phyloP scores from a whole-genome alignment of 371 early-diverging fungal genomes.

The Rhizomucor miehei region DNA sequence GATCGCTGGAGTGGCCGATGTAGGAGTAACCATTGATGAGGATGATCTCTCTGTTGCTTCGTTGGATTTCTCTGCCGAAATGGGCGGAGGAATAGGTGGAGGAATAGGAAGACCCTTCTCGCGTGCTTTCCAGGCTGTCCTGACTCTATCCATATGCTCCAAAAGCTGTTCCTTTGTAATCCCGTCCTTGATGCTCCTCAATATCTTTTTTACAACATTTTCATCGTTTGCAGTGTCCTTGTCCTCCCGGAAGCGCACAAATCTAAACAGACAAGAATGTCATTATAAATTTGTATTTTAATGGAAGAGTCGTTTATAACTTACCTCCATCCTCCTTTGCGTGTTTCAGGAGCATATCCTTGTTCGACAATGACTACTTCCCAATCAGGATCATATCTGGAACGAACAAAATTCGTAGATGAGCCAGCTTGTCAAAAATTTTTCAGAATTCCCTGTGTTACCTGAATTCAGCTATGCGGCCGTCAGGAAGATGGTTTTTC shows the following conservation, averaged over 20 bases:
- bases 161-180: conserved; percentile 51
- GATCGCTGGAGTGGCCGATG: conserved; percentile 13
- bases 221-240: conserved; percentile 71
- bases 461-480: conserved; percentile 60
- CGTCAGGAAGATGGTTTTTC: conserved; percentile 63
- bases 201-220: conserved; percentile 47
- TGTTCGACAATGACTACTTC: conserved; percentile 59
- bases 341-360: conserved; percentile 55
- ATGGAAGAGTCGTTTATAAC: neutral
- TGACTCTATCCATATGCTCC: conserved; percentile 48
- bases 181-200: conserved; percentile 52
- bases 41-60: neutral
- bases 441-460: conserved; percentile 11
- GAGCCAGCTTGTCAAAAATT: too few relatives aligned
- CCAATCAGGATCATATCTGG: conserved; percentile 57
- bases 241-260: conserved; percentile 68
- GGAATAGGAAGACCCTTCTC: conserved; percentile 46
- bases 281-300: too few relatives aligned
- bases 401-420: neutral
- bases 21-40: conserved; percentile 9
- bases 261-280: conserved; percentile 20
- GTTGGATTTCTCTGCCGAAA: conserved; percentile 5
- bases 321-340: conserved; percentile 64
- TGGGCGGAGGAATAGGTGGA: conserved; percentile 7
- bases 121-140: conserved; percentile 64